Base-by-base conservation (phyloP, 2,329 filamentous ascomycete species). In the Didymella pinodella region DNA sequence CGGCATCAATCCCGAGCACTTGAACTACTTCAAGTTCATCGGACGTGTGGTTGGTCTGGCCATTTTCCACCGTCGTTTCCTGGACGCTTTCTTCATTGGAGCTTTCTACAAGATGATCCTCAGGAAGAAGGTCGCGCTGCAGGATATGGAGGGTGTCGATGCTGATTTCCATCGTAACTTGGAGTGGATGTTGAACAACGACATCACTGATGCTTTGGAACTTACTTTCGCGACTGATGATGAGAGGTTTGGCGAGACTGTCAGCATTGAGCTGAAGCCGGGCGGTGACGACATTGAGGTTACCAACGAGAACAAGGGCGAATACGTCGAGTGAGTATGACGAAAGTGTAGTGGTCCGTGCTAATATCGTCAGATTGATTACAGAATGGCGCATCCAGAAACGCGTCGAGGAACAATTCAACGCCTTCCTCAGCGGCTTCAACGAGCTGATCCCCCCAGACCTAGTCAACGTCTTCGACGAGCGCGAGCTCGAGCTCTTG, bases 21-120 rank as follows among this genome's bases (percentile, higher is more conserved):
- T 99, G 72, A 98, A 97, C 78, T 99, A 98, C 82, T 99, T 99
- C 88, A 98, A 97, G 80, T 99, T 99, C 76, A 99, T 99, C 73
- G 95, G 95, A 48, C 92, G 95, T 60, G 95, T 99, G 28, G 95
- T 99, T 59, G 95, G 95, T 61, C 80, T 99, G 68, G 94, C 95
- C 61, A 99, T 99, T 73, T 99, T 99, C 88, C 95, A 99, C 79
- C 87, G 95, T 58, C 89, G 95, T 49, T 99, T 99, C 85, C 82
- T 99, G 64, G 95, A 99, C 77, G 96, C 95, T 32, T 99, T 99
- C 84, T 99, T 99, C 79, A 98, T 99, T 75, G 95, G 95, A 48
- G 95, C 95, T 29, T 89, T 99, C 73, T 99, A 99, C 86, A 99
- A 99, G 85, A 99, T 99, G 95, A 90, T 99, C 75, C 81, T 99